Percentiles rank a stretch among this genome's conserved stretches.
phyloP scores from a whole-genome alignment of 2,329 filamentous ascomycete species.

The Pseudogymnoascus sp. region DNA sequence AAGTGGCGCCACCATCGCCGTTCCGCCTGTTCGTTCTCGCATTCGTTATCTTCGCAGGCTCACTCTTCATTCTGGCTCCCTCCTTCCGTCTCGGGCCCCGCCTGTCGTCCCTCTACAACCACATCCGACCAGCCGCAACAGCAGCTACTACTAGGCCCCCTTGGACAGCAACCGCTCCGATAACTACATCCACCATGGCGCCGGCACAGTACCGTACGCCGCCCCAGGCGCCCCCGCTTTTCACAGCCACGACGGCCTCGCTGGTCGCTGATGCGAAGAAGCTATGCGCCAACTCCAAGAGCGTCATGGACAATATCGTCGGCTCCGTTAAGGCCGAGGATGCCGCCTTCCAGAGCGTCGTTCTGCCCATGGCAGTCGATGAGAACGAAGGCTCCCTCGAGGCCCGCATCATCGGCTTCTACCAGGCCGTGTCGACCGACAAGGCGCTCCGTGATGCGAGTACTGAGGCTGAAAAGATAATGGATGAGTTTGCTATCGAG shows the following conservation, averaged over 20 bases:
- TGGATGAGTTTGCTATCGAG: constrained; percentile 72
- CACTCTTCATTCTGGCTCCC: constrained; percentile 59
- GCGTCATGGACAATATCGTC: constrained; percentile 58
- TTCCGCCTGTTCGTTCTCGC: constrained; percentile 39
- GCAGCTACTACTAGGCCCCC: not conserved
- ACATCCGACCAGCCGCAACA: constrained; percentile 35
- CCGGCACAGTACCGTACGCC: constrained; percentile 61
- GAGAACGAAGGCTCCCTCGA: constrained; percentile 57
- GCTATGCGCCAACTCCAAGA: constrained; percentile 54
- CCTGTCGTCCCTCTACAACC: constrained; percentile 49
- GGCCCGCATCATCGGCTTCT: constrained; percentile 65
- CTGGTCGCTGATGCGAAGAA: constrained; percentile 60
- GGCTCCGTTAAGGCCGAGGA: constrained; percentile 44
- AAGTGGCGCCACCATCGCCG: constrained; percentile 16
- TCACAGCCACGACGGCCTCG: constrained; percentile 63
- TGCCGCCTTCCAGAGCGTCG: constrained; percentile 44
- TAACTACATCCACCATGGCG: constrained; percentile 53
- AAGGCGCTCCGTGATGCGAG: constrained; percentile 64
- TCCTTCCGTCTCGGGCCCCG: constrained; percentile 39
- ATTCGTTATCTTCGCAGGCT: constrained; percentile 47
- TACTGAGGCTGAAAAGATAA: constrained; percentile 65
- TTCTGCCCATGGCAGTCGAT: constrained; percentile 62
- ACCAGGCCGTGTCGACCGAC: constrained; percentile 67
- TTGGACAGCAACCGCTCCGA: constrained; percentile 14
- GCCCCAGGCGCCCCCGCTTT: constrained; percentile 69